A percentile compares a stretch with the other conserved stretches of the same genome.
phyloP scores from a whole-genome alignment of 2,329 filamentous ascomycete species.

The Fusarium vanettenii region DNA sequence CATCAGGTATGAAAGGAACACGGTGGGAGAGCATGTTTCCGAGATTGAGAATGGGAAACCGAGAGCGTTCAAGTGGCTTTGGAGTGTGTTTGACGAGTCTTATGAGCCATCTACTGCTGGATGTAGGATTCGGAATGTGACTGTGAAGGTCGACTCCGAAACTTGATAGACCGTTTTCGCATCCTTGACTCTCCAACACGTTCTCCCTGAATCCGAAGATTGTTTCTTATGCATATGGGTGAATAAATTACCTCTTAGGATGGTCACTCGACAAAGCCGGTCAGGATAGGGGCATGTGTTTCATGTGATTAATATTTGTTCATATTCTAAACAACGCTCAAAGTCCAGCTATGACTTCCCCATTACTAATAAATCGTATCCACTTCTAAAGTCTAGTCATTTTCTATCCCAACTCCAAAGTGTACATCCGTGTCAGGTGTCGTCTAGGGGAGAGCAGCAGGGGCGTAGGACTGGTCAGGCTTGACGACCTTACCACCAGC shows the following conservation, averaged over 20 bases:
- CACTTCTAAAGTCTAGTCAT: background rate
- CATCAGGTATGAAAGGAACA: conserved; percentile 59
- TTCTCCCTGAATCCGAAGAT: background rate
- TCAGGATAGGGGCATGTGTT: background rate
- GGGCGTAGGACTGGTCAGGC: conserved; percentile 60
- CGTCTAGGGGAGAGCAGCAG: conserved; percentile 37
- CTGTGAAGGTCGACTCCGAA: background rate
- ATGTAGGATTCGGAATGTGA: background rate
- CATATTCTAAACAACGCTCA: background rate
- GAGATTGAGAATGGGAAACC: conserved; percentile 36
- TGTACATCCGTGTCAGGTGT: background rate
- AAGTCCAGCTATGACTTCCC: background rate
- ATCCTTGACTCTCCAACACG: background rate
- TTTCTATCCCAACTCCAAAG: conserved; percentile 16
- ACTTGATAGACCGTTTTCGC: background rate
- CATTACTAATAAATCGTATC: background rate
- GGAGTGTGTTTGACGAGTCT: conserved; percentile 22
- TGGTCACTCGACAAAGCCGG: background rate
- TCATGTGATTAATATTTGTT: background rate
- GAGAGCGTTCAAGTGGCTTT: conserved; percentile 18
- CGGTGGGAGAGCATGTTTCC: conserved; percentile 53
- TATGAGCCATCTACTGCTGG: conserved; percentile 18
- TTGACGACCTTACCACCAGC: conserved; percentile 56
- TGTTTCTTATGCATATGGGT: background rate
- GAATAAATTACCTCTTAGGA: background rate